Evolutionary conservation across 1,139 yeast genomes (phyloP), one percentile per base, ranked within the genome.

Genomic region (Citeromyces hawaiiensis): DNA sequence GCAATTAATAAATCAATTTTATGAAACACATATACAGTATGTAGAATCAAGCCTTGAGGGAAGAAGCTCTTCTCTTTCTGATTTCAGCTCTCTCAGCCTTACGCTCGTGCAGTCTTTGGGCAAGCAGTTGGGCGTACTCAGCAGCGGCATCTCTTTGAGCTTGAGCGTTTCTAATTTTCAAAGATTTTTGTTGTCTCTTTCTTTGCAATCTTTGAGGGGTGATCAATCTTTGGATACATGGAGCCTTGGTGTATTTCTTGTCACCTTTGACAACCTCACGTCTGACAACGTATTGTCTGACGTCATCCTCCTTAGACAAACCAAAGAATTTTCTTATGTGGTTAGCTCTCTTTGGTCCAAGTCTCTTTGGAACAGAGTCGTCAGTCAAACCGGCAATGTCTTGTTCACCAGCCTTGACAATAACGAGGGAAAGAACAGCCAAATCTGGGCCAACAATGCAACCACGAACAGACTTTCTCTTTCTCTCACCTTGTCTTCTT

Each of bases 291-390:
- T 77, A 91, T 76, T 88, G 58, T 70, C 79, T 72, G 50, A 86
- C 96, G 64, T 86, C 96, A 62, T 86, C 96, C 68, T 86, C 94
- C 81, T 88, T 87, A 72, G 96, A 69, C 66, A 91, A 81, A 74
- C 96, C 96, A 64, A 85, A 91, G 94, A 91, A 88, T 72, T 87
- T 87, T 82, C 97, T 87, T 68, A 91, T 91, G 87, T 88, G 72
- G 93, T 86, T 87, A 65, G 98, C 98, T 82, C 97, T 87, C 94
- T 91, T 91, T 72, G 98, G 98, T 63, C 97, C 98, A 65, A 88
- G 83, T 79, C 97, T 87, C 83, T 88, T 88, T 74, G 97, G 95
- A 62, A 82, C 81, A 65, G 93, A 79, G 63, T 78, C 60, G 68
- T 93, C 94, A 59, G 98, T 91, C 63, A 91, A 76, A 68, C 98